Evolutionary conservation across 1,284 basidiomycete species (phyloP).

Genomic region (Cystobasidiaceae sp.): DNA sequence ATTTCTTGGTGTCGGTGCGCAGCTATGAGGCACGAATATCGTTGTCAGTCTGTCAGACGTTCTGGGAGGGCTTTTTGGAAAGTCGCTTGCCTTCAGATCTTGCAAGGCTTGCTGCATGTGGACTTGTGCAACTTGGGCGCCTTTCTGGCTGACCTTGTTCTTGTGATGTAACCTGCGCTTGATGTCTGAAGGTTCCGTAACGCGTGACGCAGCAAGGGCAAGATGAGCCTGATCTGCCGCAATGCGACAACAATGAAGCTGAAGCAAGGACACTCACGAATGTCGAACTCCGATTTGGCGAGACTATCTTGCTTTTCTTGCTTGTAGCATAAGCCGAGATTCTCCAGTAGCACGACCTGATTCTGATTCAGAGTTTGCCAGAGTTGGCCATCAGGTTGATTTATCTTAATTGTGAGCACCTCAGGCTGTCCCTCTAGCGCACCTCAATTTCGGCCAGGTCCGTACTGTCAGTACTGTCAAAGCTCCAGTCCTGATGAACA

Average conservation of each 20-base stretch:
- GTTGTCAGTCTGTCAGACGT: background rate
- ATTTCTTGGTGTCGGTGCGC: background rate
- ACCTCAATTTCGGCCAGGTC: background rate
- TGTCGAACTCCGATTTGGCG: background rate
- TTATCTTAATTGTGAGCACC: too few relatives aligned
- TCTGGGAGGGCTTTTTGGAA: background rate
- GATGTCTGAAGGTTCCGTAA: background rate
- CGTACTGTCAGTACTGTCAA: too few relatives aligned
- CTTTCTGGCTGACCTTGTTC: background rate
- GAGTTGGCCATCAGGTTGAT: background rate
- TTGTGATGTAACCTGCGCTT: slow-evolving; percentile 6
- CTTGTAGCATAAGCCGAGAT: background rate
- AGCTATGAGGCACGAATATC: background rate
- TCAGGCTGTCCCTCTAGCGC: too few relatives aligned
- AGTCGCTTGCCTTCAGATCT: slow-evolving; percentile 1
- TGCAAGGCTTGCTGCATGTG: slow-evolving; percentile 4
- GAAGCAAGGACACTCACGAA: background rate
- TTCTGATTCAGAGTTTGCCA: background rate
- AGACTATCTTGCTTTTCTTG: background rate
- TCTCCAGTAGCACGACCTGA: background rate
- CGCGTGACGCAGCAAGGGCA: too few relatives aligned
- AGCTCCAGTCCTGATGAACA: background rate
- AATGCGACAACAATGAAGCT: background rate
- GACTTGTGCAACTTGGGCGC: slow-evolving; percentile 6
- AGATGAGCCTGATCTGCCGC: background rate